Evolutionary conservation across 495 filamentous ascomycete genomes (phyloP).

Genomic region (Aspergillus heteromorphus): DNA sequence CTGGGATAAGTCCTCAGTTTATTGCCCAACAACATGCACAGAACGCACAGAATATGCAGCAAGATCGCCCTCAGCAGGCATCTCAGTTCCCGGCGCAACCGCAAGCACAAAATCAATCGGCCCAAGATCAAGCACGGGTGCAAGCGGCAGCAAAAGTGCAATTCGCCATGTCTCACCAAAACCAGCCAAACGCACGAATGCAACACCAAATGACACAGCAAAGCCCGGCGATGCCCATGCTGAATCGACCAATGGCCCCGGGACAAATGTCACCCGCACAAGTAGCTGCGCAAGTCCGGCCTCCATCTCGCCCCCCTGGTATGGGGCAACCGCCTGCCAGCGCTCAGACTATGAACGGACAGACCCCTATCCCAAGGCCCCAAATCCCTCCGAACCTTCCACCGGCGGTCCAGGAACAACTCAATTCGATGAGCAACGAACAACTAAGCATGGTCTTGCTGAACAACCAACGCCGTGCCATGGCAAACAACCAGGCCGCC

Average conservation of each 20-base stretch:
- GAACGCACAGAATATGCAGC: slow-evolving; percentile 32
- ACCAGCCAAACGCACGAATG: slow-evolving; percentile 29
- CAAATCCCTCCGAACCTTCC: slow-evolving; percentile 33
- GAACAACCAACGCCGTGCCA: slow-evolving; percentile 29
- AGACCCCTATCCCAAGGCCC: slow-evolving; percentile 31
- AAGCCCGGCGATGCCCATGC: slow-evolving; percentile 53
- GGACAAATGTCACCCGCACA: slow-evolving; percentile 42
- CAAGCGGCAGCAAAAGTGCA: slow-evolving; percentile 48
- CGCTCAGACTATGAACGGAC: slow-evolving; percentile 19
- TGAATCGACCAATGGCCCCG: slow-evolving; percentile 53
- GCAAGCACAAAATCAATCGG: slow-evolving; percentile 23
- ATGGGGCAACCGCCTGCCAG: slow-evolving; percentile 29
- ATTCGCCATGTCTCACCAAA: slow-evolving; percentile 37
- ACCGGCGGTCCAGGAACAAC: slow-evolving; percentile 30
- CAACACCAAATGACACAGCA: slow-evolving; percentile 43
- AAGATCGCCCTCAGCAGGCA: slow-evolving; percentile 35
- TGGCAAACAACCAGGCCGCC: slow-evolving; percentile 24
- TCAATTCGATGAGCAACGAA: slow-evolving; percentile 29
- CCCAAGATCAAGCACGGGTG: slow-evolving; percentile 36
- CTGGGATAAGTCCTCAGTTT: slow-evolving; percentile 36
- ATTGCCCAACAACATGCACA: slow-evolving; percentile 39
- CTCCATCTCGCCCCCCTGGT: slow-evolving; percentile 31
- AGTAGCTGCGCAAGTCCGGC: slow-evolving; percentile 31
- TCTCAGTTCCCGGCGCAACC: slow-evolving; percentile 34
- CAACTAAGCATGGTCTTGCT: slow-evolving; percentile 31